Evolutionary conservation across 257 asterid species (phyloP), one percentile per base, ranked within the genome.

Genomic region (Avicennia marina): DNA sequence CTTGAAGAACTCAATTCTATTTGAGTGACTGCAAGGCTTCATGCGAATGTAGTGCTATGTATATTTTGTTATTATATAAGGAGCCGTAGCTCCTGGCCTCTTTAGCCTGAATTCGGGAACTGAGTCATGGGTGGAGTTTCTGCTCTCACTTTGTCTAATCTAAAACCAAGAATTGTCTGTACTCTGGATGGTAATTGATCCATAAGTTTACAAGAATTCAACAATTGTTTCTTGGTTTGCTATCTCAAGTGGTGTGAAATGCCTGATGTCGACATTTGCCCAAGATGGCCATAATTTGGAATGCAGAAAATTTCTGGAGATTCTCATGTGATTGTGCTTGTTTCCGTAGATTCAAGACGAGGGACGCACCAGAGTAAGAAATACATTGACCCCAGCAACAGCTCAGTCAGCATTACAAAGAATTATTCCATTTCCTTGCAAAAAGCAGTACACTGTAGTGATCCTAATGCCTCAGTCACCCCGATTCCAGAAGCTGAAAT

Each of bases 401-500:
- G 81, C 79, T 42, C 94, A 81, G 76, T 60, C 76, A 63, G 96
- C 98, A 52, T 74, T 87, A 61, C 94, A 65, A 66, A 81, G 87
- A 62, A 73, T 83, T 60, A 66, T 90, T 34, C 98, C 98, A 11
- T 84, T 77, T 52, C 96, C 98, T 65, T 90, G 98, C 82, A 84
- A 75, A 71, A 78, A 81, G 66, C 96, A 90, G 69, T 90, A 87
- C 60, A 80, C 94, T 2, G 91, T 87, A 39, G 96, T 90, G n/a
- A 82, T 90, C 67, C 77, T 90, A 42, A 90, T 90, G 98, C 98
- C 98, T 50, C 95, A 77, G 78, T 70, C 86, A 60, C 74, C 98
- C 67, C 67, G 62, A 53, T 65, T 80, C 41, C 72, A 79, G 73
- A 54, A 59, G 70, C 43, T 90, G 6, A 77, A 68, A 74, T 77